phyloP scores from a whole-genome alignment of 73 alveolate genomes.

The Paramecium octaurelia region DNA sequence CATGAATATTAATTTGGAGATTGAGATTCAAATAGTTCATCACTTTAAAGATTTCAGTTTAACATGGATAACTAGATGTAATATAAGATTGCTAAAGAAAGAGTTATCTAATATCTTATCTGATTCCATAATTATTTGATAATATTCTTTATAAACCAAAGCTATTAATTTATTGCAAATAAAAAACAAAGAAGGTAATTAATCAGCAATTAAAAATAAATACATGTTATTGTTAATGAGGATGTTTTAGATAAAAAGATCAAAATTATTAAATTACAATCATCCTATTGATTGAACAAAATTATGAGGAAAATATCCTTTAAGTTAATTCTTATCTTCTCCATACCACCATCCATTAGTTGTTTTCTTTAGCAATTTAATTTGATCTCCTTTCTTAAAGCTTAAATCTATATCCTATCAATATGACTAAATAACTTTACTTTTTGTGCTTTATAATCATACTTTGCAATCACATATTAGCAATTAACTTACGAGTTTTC shows the following conservation, averaged over 20 bases:
- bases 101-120: background rate
- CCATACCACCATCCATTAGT: conserved; percentile 54
- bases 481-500: background rate
- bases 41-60: background rate
- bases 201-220: background rate
- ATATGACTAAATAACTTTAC: background rate
- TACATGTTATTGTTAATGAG: background rate
- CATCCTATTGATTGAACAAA: conserved; percentile 17
- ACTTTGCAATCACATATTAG: conserved; percentile 3
- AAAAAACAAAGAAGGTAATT: background rate
- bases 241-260: background rate
- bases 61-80: background rate
- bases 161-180: too few relatives aligned
- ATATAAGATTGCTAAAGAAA: background rate
- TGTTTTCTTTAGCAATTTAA: background rate
- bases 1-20: background rate
- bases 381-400: conserved; percentile 17
- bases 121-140: background rate
- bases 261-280: background rate
- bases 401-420: conserved; percentile 16
- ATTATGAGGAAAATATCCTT: conserved; percentile 51
- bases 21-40: background rate
- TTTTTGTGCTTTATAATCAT: conserved; percentile 43
- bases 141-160: too few relatives aligned
- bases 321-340: background rate